Conservation (phyloP, 495 filamentous ascomycete genomes). For the Amniculicola lignicola region DNA sequence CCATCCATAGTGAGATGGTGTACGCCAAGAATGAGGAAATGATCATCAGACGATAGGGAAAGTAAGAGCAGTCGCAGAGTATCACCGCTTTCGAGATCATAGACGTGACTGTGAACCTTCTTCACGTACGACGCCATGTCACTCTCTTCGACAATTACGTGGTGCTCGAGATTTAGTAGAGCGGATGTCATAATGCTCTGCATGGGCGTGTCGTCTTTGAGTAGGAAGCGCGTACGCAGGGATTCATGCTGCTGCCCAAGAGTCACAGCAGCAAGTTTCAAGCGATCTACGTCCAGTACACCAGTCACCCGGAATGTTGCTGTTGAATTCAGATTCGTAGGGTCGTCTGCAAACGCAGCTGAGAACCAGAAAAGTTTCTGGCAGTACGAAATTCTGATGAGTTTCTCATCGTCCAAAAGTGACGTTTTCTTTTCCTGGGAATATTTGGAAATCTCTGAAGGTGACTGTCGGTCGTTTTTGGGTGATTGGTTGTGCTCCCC, state of each 20-base stretch:
- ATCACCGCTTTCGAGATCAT: background rate
- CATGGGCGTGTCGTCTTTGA: background rate
- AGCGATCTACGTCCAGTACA: too few species aligned
- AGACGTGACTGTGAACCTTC: background rate
- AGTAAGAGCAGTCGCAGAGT: background rate
- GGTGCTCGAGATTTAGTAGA: background rate
- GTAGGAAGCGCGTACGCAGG: background rate
- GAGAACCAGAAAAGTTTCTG: background rate
- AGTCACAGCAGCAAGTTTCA: background rate
- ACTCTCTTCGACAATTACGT: background rate
- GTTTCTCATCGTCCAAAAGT: too few species aligned
- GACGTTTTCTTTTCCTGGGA: too few species aligned
- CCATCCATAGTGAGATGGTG: background rate
- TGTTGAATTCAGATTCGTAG: background rate
- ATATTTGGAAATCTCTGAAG: too few species aligned
- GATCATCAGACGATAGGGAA: background rate
- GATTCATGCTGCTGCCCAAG: background rate
- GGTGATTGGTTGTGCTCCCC: too few species aligned
- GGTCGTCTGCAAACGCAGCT: background rate
- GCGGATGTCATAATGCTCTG: background rate
- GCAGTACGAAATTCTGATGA: background rate
- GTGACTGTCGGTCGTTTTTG: too few species aligned
- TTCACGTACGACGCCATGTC: background rate
- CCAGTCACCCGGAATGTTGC: background rate
- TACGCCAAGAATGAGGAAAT: background rate